phyloP scores from a whole-genome alignment of 257 asterid genomes.

The Haberlea rhodopensis region DNA sequence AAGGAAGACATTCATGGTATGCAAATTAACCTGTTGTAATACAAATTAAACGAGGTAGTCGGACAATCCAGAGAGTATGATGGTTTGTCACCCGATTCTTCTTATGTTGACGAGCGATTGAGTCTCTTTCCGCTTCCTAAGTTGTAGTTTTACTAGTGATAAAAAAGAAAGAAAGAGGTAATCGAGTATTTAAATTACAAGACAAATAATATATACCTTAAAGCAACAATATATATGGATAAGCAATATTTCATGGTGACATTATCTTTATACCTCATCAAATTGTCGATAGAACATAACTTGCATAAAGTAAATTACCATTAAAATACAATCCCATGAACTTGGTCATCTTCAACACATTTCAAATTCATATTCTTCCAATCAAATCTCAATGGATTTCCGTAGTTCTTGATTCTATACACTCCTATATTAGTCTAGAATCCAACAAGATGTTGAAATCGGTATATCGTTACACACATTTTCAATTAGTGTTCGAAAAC shows the following conservation, averaged over 20 bases:
- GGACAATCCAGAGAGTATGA: no score
- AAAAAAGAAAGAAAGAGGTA: no score
- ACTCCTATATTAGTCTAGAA: conserved; percentile 28
- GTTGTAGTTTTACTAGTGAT: no score
- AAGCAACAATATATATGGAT: no score
- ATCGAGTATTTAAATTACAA: no score
- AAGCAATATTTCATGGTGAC: background rate
- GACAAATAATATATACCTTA: no score
- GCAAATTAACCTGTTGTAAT: no score
- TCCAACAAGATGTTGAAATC: conserved; percentile 11
- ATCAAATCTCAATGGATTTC: conserved; percentile 31
- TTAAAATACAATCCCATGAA: conserved; percentile 4
- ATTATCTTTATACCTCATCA: background rate
- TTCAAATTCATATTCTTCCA: conserved; percentile 25
- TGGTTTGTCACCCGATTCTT: no score
- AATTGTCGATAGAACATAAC: background rate
- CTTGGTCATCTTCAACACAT: conserved; percentile 55
- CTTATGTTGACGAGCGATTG: no score
- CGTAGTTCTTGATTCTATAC: conserved; percentile 30
- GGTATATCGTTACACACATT: conserved; percentile 27
- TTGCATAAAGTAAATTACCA: background rate
- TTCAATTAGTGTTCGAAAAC: conserved; percentile 27
- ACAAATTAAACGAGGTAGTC: no score
- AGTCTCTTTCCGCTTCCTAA: no score
- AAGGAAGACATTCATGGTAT: no score